Evolutionary conservation across 345 rosid genomes (phyloP).

Genomic region (Clausena lansium): DNA sequence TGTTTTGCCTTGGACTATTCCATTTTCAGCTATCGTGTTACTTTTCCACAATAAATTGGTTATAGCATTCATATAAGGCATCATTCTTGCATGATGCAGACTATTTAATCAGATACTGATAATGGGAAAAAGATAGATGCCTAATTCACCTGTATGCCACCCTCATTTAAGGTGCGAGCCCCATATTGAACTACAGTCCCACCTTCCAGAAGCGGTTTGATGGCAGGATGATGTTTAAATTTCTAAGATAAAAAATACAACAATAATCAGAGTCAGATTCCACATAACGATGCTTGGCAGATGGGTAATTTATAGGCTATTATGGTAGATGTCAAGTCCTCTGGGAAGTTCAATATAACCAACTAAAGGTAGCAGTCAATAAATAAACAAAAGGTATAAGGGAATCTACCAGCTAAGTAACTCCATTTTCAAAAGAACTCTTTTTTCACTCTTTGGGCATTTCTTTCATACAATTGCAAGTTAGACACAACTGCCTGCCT

Average conservation of each 20-base stretch:
- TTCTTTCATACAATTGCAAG: slow-evolving; percentile 3
- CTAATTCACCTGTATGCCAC: slow-evolving; percentile 89
- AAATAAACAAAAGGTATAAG: background rate
- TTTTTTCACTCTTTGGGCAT: background rate
- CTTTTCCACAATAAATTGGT: background rate
- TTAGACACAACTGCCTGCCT: background rate
- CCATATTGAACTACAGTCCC: slow-evolving; percentile 90
- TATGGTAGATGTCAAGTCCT: background rate
- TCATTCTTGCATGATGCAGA: background rate
- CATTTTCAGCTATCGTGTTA: background rate
- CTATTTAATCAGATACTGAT: background rate
- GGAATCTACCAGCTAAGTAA: background rate
- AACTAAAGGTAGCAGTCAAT: background rate
- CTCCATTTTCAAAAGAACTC: background rate
- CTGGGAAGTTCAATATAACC: background rate
- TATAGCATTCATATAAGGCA: background rate
- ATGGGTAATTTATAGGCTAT: background rate
- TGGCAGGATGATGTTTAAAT: slow-evolving; percentile 92
- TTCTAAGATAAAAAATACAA: slow-evolving; percentile 42
- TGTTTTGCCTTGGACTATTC: background rate
- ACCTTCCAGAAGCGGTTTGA: slow-evolving; percentile 77
- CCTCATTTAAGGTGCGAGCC: slow-evolving; percentile 95
- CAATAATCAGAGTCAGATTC: slow-evolving; percentile 14
- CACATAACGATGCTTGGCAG: slow-evolving; percentile 3
- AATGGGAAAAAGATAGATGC: background rate